Conservation (phyloP, 1,139 yeast genomes). For the Sugiyamaella japonica region DNA sequence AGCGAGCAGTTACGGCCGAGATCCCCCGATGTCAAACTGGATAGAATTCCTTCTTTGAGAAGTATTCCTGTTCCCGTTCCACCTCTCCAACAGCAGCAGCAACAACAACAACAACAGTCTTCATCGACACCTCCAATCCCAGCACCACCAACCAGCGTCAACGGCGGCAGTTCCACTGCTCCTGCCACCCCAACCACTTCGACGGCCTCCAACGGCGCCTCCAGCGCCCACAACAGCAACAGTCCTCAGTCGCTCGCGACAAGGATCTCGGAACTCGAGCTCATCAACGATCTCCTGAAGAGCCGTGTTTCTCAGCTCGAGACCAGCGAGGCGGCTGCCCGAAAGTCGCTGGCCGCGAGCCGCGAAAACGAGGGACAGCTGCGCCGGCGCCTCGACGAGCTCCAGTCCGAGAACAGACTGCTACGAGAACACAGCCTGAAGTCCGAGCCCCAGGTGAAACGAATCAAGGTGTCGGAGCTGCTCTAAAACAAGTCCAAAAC, state of each 20-base stretch:
- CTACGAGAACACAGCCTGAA: constrained; percentile 1
- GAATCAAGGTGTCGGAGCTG: constrained; percentile 31
- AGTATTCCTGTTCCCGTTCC: constrained; percentile 17
- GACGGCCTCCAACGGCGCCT: too few species aligned
- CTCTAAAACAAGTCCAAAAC: constrained; percentile 15
- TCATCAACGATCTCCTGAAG: constrained; percentile 81
- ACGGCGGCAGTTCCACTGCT: not conserved
- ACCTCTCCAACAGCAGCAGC: not conserved
- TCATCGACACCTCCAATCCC: constrained; percentile 6
- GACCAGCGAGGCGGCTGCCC: constrained; percentile 52
- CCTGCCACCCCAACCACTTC: not conserved
- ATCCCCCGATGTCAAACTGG: constrained; percentile 36
- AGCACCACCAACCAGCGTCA: not conserved
- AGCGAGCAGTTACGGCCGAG: constrained; percentile 41
- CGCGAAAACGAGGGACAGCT: constrained; percentile 33
- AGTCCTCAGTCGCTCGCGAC: constrained; percentile 28
- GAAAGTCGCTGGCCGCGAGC: constrained; percentile 32
- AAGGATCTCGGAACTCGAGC: constrained; percentile 65
- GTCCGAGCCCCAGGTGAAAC: constrained; percentile 23
- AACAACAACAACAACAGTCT: not conserved
- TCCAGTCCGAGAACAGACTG: constrained; percentile 25
- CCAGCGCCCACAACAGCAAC: not conserved
- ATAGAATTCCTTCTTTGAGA: constrained; percentile 37
- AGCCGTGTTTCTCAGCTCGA: constrained; percentile 81
- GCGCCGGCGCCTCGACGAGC: constrained; percentile 26